Conservation (phyloP, 2,329 filamentous ascomycete genomes). For the Fusarium sublunatum region DNA sequence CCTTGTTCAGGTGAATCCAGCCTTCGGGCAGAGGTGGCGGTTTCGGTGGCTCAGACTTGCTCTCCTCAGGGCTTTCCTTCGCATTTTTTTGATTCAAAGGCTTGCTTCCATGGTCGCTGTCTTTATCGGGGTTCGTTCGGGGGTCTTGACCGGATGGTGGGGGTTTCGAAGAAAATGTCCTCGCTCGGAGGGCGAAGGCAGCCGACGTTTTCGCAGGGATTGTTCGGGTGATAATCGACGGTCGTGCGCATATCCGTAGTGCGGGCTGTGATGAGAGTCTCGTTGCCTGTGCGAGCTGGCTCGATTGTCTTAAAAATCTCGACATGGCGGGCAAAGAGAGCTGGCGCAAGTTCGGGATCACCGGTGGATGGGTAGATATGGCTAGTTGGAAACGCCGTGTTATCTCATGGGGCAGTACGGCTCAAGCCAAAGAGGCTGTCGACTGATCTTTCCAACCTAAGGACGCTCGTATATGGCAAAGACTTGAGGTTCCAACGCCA, state of each 20-base stretch:
- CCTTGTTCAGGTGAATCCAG: conserved; percentile 60
- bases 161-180: conserved; percentile 54
- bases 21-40: conserved; percentile 57
- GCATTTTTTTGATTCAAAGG: conserved; percentile 34
- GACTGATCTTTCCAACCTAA: conserved; percentile 9
- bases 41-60: conserved; percentile 42
- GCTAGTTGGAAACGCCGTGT: conserved; percentile 37
- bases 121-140: conserved; percentile 43
- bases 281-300: conserved; percentile 72
- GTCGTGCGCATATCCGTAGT: conserved; percentile 58
- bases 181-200: conserved; percentile 47
- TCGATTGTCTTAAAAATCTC: conserved; percentile 73
- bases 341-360: conserved; percentile 51
- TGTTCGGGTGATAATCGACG: conserved; percentile 48
- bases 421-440: conserved; percentile 24
- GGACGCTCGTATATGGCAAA: conserved; percentile 26
- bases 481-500: conserved; percentile 33
- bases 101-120: conserved; percentile 39
- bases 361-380: conserved; percentile 46
- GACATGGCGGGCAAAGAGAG: conserved; percentile 64
- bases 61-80: conserved; percentile 25
- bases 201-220: conserved; percentile 45
- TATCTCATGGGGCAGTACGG: conserved; percentile 51
- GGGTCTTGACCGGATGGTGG: conserved; percentile 54
- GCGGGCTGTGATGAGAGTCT: conserved; percentile 66